Conservation (phyloP, 495 filamentous ascomycete species). For the Hypoxylon crocopeplum region DNA sequence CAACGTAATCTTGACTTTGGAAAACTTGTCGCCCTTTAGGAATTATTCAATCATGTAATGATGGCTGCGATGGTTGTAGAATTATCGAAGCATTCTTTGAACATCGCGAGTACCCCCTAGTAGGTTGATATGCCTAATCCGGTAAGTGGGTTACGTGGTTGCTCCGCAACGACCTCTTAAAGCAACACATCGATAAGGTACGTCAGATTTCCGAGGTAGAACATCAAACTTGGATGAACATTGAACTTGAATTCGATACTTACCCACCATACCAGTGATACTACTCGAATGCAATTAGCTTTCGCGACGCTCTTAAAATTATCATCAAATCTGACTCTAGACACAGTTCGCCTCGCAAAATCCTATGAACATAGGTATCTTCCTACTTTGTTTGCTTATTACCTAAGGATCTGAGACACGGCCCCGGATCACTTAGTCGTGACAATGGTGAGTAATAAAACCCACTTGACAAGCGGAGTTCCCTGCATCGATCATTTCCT, state of each 20-base stretch:
- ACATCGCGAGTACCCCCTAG: too few species aligned
- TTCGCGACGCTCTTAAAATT: neutral
- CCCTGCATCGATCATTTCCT: constrained; percentile 33
- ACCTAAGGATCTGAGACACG: constrained; percentile 14
- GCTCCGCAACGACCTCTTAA: constrained; percentile 21
- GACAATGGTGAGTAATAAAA: constrained; percentile 38
- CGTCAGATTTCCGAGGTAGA: constrained; percentile 5
- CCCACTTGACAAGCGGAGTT: constrained; percentile 34
- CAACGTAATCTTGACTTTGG: too few species aligned
- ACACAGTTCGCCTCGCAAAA: neutral
- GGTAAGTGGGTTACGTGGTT: constrained; percentile 23
- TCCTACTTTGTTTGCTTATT: constrained; percentile 24
- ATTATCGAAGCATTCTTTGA: too few species aligned
- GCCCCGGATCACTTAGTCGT: constrained; percentile 23
- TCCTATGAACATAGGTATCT: too few species aligned
- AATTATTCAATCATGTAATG: too few species aligned
- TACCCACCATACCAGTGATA: too few species aligned
- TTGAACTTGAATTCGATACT: constrained; percentile 11
- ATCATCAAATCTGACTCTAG: neutral
- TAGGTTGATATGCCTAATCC: constrained; percentile 8
- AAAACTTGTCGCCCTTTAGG: too few species aligned
- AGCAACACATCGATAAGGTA: constrained; percentile 8
- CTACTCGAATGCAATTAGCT: too few species aligned
- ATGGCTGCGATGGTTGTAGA: too few species aligned
- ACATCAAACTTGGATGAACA: neutral